phyloP scores from a whole-genome alignment of 257 asterid species.

The Rhazya stricta region DNA sequence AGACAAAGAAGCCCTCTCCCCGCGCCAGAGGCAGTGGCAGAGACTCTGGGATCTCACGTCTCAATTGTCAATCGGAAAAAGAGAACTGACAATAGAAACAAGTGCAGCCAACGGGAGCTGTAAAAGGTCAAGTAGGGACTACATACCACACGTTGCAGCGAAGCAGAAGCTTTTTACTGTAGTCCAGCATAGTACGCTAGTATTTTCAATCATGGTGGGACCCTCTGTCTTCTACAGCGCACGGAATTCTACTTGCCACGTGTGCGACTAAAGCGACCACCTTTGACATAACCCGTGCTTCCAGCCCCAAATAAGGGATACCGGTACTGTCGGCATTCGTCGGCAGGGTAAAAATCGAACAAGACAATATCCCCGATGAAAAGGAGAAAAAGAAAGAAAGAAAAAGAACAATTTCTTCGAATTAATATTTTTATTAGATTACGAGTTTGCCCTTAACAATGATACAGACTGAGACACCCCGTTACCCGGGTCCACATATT shows the following conservation, averaged over 20 bases:
- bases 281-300: conserved; percentile 8
- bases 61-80: neutral
- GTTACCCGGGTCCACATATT: neutral
- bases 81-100: neutral
- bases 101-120: neutral
- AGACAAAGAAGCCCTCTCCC: neutral
- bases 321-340: conserved; percentile 35
- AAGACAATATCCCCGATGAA: neutral
- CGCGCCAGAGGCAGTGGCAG: neutral
- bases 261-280: conserved; percentile 13
- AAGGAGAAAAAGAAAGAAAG: neutral
- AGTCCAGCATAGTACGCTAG: neutral
- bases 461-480: neutral
- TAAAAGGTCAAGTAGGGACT: conserved; percentile 12
- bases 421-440: neutral
- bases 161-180: conserved; percentile 17
- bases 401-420: neutral
- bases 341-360: conserved; percentile 16
- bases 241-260: conserved; percentile 25
- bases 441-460: neutral
- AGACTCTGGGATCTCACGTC: neutral
- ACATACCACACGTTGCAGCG: conserved; percentile 27
- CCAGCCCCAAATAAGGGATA: conserved; percentile 10
- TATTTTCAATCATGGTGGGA: neutral
- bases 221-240: conserved; percentile 6